phyloP scores from a whole-genome alignment of 2,329 filamentous ascomycete species.

The Monosporascus cannonballus region DNA sequence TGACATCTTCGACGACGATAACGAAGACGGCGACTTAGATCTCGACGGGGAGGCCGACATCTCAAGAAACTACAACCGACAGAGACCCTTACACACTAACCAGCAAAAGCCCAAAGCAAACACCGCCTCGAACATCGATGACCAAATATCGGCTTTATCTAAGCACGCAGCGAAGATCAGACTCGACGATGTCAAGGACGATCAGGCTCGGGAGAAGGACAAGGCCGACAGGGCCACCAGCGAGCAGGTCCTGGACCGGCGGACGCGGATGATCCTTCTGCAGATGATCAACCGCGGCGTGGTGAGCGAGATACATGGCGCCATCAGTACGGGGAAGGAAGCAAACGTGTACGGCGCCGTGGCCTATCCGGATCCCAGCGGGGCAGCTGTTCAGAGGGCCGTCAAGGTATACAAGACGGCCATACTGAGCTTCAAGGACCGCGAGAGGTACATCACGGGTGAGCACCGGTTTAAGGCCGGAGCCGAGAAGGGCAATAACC shows the following conservation, averaged over 20 bases:
- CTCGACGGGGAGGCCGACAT: constrained; percentile 59
- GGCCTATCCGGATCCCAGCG: constrained; percentile 48
- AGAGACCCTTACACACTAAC: constrained; percentile 67
- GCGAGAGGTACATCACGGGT: constrained; percentile 90
- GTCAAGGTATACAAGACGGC: constrained; percentile 99
- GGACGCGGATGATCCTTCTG: constrained; percentile 90
- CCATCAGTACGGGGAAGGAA: constrained; percentile 94
- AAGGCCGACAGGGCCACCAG: constrained; percentile 90
- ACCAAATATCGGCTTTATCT: constrained; percentile 79
- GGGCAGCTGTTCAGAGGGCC: constrained; percentile 64
- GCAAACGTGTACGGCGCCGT: constrained; percentile 96
- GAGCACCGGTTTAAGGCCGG: constrained; percentile 88
- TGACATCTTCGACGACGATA: constrained; percentile 34
- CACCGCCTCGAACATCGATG: constrained; percentile 72
- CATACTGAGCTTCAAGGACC: constrained; percentile 96
- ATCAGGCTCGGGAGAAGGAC: constrained; percentile 61
- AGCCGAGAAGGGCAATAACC: constrained; percentile 90
- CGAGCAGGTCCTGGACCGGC: constrained; percentile 89
- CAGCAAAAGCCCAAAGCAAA: constrained; percentile 75
- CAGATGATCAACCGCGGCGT: constrained; percentile 93
- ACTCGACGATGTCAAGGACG: constrained; percentile 59
- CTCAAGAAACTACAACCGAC: constrained; percentile 84
- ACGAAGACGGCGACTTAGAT: constrained; percentile 44
- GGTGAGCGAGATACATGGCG: constrained; percentile 88
- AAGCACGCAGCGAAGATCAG: constrained; percentile 82